Percentiles rank a stretch among this genome's conserved stretches.
Evolutionary conservation across 768 basidiomycete species (phyloP).

Genomic region (Trametes meyenii): DNA sequence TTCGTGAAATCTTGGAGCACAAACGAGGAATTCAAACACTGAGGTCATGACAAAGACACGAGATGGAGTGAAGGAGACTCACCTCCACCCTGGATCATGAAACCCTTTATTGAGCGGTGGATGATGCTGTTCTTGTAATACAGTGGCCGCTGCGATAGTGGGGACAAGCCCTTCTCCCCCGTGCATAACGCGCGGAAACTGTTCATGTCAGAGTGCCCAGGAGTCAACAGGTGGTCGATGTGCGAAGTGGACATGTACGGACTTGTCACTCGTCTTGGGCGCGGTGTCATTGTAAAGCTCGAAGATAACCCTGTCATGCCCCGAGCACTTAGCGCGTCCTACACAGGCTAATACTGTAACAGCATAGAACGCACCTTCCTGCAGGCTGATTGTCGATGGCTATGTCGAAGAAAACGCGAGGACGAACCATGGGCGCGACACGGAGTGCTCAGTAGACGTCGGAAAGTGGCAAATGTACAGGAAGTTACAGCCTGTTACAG

Average conservation of each 20-base stretch:
- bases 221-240: neutral
- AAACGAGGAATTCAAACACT: neutral
- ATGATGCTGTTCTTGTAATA: slow-evolving; percentile 82
- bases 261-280: slow-evolving; percentile 86
- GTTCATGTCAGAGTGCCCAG: neutral
- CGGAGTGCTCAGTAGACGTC: neutral
- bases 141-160: slow-evolving; percentile 63
- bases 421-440: slow-evolving; percentile 45
- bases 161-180: slow-evolving; percentile 78
- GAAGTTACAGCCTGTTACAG: neutral
- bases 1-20: slow-evolving; percentile 66
- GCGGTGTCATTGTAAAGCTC: slow-evolving; percentile 75
- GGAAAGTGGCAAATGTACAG: neutral
- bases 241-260: slow-evolving; percentile 22
- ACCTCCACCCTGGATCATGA: slow-evolving; percentile 86
- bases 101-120: slow-evolving; percentile 77
- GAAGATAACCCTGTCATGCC: slow-evolving; percentile 57
- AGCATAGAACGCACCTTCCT: slow-evolving; percentile 51
- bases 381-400: slow-evolving; percentile 48
- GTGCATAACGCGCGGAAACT: slow-evolving; percentile 89
- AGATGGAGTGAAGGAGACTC: slow-evolving; percentile 22
- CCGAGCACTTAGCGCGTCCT: neutral
- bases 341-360: neutral
- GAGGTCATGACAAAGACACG: neutral
- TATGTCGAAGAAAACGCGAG: slow-evolving; percentile 74